Evolutionary conservation across 2,329 filamentous ascomycete species (phyloP).

Genomic region (Aspergillus sp.): DNA sequence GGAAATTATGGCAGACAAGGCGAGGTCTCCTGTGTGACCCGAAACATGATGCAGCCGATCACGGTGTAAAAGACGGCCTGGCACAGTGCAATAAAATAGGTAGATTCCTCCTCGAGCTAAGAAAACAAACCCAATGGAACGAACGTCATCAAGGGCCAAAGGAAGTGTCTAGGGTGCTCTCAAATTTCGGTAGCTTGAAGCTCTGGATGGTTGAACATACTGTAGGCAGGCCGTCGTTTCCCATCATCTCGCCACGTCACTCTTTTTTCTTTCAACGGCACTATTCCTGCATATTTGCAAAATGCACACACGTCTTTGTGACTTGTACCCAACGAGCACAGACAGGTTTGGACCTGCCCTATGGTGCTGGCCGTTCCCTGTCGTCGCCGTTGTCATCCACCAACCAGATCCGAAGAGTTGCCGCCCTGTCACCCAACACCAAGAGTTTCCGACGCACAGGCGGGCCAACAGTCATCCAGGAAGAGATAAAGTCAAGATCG

Average conservation of each 20-base stretch:
- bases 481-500: constrained; percentile 19
- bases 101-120: neutral
- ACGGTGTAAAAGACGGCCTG: constrained; percentile 8
- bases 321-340: constrained; percentile 16
- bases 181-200: neutral
- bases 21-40: neutral
- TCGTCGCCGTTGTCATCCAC: constrained; percentile 7
- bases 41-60: constrained; percentile 9
- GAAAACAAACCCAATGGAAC: neutral
- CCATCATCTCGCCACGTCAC: constrained; percentile 23
- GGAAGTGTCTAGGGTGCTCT: neutral
- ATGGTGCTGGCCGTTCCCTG: constrained; percentile 6
- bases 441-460: constrained; percentile 12
- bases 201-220: neutral
- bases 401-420: constrained; percentile 13
- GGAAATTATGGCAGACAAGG: constrained; percentile 4
- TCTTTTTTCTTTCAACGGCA: neutral
- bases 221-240: neutral
- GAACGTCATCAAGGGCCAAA: too few species aligned
- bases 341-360: constrained; percentile 12
- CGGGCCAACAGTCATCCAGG: constrained; percentile 14
- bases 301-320: constrained; percentile 13
- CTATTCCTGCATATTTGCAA: constrained; percentile 1
- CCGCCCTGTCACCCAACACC: constrained; percentile 14
- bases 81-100: neutral